These are phyloP conservation scores for Phialophora verrucosa DNA, from an alignment of 2,329 filamentous ascomycete species.

Conservation along the genomic window DNA sequence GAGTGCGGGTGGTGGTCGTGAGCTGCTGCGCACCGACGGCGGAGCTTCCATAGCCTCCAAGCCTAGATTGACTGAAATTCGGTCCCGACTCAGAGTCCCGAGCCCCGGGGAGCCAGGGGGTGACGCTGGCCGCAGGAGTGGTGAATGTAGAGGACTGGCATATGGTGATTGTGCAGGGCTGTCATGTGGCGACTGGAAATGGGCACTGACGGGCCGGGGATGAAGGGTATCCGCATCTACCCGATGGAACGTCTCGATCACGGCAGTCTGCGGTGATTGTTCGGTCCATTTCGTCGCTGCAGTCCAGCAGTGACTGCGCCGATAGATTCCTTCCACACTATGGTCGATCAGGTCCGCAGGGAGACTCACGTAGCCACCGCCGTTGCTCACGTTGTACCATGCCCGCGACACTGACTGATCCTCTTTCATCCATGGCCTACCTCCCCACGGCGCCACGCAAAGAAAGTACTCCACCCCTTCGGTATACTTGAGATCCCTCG, in stretches of 20 bases:
- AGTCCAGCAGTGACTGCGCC: slow-evolving; percentile 72
- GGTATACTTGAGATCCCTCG: slow-evolving; percentile 51
- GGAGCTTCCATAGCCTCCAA: slow-evolving; percentile 53
- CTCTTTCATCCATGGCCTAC: slow-evolving; percentile 56
- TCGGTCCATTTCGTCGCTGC: slow-evolving; percentile 67
- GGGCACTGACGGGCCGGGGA: slow-evolving; percentile 7
- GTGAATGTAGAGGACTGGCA: slow-evolving; percentile 41
- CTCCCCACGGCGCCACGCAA: slow-evolving; percentile 56
- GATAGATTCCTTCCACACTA: slow-evolving; percentile 70
- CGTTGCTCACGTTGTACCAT: slow-evolving; percentile 65
- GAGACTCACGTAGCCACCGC: slow-evolving; percentile 64
- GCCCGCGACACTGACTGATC: slow-evolving; percentile 52
- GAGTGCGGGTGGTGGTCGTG: slow-evolving; percentile 47
- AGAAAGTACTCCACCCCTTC: slow-evolving; percentile 58
- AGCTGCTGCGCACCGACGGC: slow-evolving; percentile 44
- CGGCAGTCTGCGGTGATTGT: slow-evolving; percentile 46
- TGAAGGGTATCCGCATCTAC: slow-evolving; percentile 21
- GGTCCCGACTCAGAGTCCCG: slow-evolving; percentile 44
- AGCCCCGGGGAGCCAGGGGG: slow-evolving; percentile 43
- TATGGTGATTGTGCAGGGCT: slow-evolving; percentile 39
- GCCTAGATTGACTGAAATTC: slow-evolving; percentile 52
- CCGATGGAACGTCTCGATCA: slow-evolving; percentile 21
- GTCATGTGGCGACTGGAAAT: slow-evolving; percentile 25
- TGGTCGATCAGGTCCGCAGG: slow-evolving; percentile 70
- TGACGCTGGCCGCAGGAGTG: slow-evolving; percentile 45